phyloP scores from a whole-genome alignment of 2,329 filamentous ascomycete genomes.

The Beauveria sp. region DNA sequence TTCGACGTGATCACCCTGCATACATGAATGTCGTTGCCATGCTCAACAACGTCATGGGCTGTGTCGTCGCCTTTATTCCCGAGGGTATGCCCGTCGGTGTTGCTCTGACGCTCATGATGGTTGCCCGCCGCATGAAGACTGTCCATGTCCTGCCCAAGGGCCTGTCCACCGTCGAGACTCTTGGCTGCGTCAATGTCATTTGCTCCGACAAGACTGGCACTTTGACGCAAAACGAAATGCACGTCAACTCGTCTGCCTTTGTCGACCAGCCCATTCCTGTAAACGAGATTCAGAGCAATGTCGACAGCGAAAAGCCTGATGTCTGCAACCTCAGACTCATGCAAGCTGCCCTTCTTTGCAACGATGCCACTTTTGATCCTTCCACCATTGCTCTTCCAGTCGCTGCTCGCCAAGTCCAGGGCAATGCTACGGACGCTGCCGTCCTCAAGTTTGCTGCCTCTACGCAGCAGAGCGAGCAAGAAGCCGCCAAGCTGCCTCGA shows the following conservation, averaged over 20 bases:
- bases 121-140: slow-evolving; percentile 34
- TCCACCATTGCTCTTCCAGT: slow-evolving; percentile 27
- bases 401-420: slow-evolving; percentile 27
- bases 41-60: slow-evolving; percentile 38
- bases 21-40: slow-evolving; percentile 36
- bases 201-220: slow-evolving; percentile 37
- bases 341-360: slow-evolving; percentile 29
- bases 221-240: slow-evolving; percentile 37
- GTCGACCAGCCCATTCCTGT: slow-evolving; percentile 25
- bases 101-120: slow-evolving; percentile 33
- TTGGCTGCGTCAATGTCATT: slow-evolving; percentile 36
- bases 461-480: slow-evolving; percentile 15
- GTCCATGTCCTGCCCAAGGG: slow-evolving; percentile 34
- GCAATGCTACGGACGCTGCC: slow-evolving; percentile 36
- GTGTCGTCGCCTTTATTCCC: slow-evolving; percentile 31
- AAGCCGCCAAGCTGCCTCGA: slow-evolving; percentile 15
- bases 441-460: slow-evolving; percentile 31
- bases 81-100: slow-evolving; percentile 34
- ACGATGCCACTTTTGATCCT: slow-evolving; percentile 35
- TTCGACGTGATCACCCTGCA: slow-evolving; percentile 25
- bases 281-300: slow-evolving; percentile 18
- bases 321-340: slow-evolving; percentile 18
- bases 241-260: slow-evolving; percentile 30
- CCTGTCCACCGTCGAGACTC: slow-evolving; percentile 33
- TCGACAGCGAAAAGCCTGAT: slow-evolving; percentile 14